Evolutionary conservation across 2,329 filamentous ascomycete genomes (phyloP), one percentile per base, ranked within the genome.

Genomic region (Torrubiella hemipterigena): DNA sequence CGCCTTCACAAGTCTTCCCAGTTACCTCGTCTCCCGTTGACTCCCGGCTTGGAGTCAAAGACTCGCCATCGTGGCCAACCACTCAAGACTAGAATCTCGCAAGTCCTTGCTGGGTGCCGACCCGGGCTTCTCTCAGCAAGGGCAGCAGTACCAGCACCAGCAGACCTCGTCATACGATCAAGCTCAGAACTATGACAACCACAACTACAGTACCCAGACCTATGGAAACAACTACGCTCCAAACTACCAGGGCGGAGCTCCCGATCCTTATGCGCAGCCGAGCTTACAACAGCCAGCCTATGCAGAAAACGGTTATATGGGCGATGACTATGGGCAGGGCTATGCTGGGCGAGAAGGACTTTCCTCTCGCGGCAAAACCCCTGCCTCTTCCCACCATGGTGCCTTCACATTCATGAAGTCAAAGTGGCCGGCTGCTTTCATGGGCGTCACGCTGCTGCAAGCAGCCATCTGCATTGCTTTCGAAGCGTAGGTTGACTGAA

Each of bases 391-490:
- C 19, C 43, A 48, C 26, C 44, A 43, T 24, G 46, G 46, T 36
- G 49, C 40, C 34, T 46, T 87, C 63, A 89, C 86, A 51, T 74
- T 81, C 45, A 79, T 93, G 45, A 82, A 77, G 51, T 81, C 82
- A 35, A 73, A 69, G 49, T 98, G 91, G 89, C 86, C 87, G 12
- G 89, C 85, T 67, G 65, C 75, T 38, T 96, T 96, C 52, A 74
- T 93, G 58, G 54, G 75, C 40, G 69, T 81, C 21, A 77, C 83
- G 21, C 56, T 79, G 27, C 40, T 82, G 35, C 91, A 98, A 64
- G 82, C 85, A 39, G 58, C 81, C 38, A 69, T 93, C 33, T 82
- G 83, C 40, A 69, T 96, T 43, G 78, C 70, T 16, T 79, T 95
- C 42, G 89, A 98, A 67, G 73, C 81, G 84, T 94, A 69, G 52